phyloP scores from a whole-genome alignment of 2,329 filamentous ascomycete genomes.

The Neophaeococcomyces aloes region DNA sequence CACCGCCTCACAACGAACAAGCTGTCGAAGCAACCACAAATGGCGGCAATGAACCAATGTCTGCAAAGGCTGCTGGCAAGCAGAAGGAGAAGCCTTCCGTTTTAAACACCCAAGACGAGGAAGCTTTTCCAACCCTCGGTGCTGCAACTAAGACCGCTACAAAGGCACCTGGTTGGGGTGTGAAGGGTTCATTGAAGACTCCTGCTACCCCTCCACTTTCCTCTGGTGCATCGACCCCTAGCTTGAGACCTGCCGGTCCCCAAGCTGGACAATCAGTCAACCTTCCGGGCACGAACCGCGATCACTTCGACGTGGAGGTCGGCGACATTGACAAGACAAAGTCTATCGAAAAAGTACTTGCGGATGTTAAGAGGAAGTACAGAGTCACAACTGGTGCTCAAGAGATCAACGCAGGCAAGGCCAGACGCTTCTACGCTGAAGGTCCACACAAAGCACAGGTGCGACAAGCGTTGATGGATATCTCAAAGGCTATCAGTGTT shows the following conservation, averaged over 20 bases:
- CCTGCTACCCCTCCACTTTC: constrained; percentile 45
- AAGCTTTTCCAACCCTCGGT: constrained; percentile 87
- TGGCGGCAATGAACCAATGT: constrained; percentile 42
- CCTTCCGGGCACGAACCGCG: constrained; percentile 70
- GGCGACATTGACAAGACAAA: constrained; percentile 65
- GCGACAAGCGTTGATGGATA: constrained; percentile 77
- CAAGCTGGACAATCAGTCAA: constrained; percentile 28
- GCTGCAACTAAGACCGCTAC: constrained; percentile 67
- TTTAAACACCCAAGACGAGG: constrained; percentile 77
- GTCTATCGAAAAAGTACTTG: constrained; percentile 72
- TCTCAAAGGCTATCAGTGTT: constrained; percentile 75
- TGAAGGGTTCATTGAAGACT: constrained; percentile 36
- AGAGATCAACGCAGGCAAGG: constrained; percentile 59
- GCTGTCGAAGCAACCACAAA: constrained; percentile 25
- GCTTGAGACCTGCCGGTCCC: constrained; percentile 51
- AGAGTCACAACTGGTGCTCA: constrained; percentile 69
- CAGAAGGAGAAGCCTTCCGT: constrained; percentile 44
- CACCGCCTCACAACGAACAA: constrained; percentile 33
- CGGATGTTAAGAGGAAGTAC: constrained; percentile 87
- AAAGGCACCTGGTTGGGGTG: constrained; percentile 47
- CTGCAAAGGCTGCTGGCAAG: constrained; percentile 58
- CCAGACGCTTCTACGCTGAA: constrained; percentile 70
- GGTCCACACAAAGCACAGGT: constrained; percentile 68
- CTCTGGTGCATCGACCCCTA: constrained; percentile 46
- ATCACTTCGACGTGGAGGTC: constrained; percentile 62